Percentiles rank a stretch among this genome's conserved stretches.
phyloP scores from a whole-genome alignment of 2,329 filamentous ascomycete species.

The Aspergillus felis region DNA sequence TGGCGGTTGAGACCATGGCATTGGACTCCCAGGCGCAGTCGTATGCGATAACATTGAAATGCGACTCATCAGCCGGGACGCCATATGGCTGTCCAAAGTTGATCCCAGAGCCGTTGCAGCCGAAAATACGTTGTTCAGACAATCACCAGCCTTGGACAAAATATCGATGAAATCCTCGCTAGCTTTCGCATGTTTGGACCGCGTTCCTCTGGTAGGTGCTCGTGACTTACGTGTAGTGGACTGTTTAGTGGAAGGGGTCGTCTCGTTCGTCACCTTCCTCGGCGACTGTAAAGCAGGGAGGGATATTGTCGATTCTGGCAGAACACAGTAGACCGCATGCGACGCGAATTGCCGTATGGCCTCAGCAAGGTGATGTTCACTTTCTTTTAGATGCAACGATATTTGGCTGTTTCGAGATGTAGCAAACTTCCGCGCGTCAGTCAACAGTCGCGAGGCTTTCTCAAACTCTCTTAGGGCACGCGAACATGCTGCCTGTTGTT shows the following conservation, averaged over 20 bases:
- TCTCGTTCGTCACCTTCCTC: conserved; percentile 29
- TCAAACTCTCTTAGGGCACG: conserved; percentile 50
- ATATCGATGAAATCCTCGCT: conserved; percentile 35
- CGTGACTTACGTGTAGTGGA: conserved; percentile 22
- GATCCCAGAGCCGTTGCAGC: conserved; percentile 34
- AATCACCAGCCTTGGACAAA: conserved; percentile 33
- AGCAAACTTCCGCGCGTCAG: conserved; percentile 30
- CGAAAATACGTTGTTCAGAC: conserved; percentile 30
- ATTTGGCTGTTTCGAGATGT: conserved; percentile 58
- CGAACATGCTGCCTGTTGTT: conserved; percentile 50
- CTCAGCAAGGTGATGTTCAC: conserved; percentile 35
- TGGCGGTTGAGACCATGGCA: conserved; percentile 27
- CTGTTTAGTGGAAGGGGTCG: conserved; percentile 30
- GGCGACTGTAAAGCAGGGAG: conserved; percentile 63
- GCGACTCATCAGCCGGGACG: conserved; percentile 37
- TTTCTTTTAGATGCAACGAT: conserved; percentile 43
- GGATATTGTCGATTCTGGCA: conserved; percentile 89
- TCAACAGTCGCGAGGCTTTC: conserved; percentile 54
- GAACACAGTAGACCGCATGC: conserved; percentile 81
- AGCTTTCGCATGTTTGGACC: conserved; percentile 25
- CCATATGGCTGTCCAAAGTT: conserved; percentile 37
- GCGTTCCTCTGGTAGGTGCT: conserved; percentile 23
- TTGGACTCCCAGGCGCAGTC: conserved; percentile 29
- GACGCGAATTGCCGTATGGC: conserved; percentile 57
- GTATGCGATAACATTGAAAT: conserved; percentile 42